These are phyloP conservation scores for Heritiera fomes DNA, from an alignment of 345 rosid species.

Conservation along the genomic window DNA sequence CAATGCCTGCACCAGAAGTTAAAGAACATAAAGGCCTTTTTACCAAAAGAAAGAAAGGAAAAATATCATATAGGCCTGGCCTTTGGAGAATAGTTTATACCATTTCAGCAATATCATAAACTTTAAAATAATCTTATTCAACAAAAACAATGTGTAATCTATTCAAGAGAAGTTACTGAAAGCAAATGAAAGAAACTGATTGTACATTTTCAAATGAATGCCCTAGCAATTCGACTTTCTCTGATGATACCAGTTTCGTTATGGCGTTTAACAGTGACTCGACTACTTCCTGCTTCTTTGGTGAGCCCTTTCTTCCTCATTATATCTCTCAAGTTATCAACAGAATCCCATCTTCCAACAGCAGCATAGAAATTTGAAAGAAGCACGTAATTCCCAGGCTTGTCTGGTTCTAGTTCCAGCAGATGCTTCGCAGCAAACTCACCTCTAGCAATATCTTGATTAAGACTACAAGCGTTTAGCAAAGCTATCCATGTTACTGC, in stretches of 20 bases:
- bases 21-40: too few relatives aligned
- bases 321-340: constrained; percentile 47
- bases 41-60: too few relatives aligned
- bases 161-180: neutral
- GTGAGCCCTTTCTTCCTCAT: constrained; percentile 49
- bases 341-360: constrained; percentile 61
- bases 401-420: constrained; percentile 49
- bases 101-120: neutral
- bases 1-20: too few relatives aligned
- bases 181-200: neutral
- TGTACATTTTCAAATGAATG: neutral
- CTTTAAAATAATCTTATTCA: neutral
- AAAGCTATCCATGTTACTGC: constrained; percentile 53
- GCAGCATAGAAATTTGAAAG: constrained; percentile 72
- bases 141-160: neutral
- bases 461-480: constrained; percentile 60
- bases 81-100: too few relatives aligned
- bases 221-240: neutral
- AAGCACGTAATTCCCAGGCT: constrained; percentile 44
- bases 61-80: too few relatives aligned
- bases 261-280: constrained; percentile 23
- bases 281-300: constrained; percentile 69
- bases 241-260: neutral
- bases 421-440: constrained; percentile 60
- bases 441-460: constrained; percentile 54